Evolutionary conservation across 169 alveolate genomes (phyloP), one percentile per base, ranked within the genome.

Genomic region (Plasmodium chabaudi): DNA sequence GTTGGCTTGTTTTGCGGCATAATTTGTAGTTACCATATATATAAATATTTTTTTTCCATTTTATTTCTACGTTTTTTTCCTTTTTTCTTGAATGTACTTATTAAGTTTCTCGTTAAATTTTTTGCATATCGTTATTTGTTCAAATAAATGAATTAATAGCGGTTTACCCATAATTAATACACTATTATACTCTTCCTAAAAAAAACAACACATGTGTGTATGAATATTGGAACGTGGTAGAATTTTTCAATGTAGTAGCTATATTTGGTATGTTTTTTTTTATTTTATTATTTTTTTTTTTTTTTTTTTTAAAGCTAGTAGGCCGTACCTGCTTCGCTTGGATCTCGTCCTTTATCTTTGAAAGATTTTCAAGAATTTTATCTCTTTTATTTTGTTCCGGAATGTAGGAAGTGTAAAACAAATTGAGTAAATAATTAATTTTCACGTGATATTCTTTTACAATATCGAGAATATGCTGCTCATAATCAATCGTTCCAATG

Each of bases 91-190:
- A 42, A 77, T 77, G 51, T 77, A 77, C 49, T 68, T 63, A 64
- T 77, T 49, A 49, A 77, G 88, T 46, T 77, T 77, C 53, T 77
- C 88, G 27, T 77, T 77, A 77, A 77, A 77, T 59, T 77, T 77
- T 69, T 77, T 77, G 63, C 88, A 77, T n/a, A 77, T 77, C 23
- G 70, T 65, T 47, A 77, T 77, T 57, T 77, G 88, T 17, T 77
- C 88, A 77, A 77, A 77, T 15, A 77, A 69, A 57, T 77, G 88
- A 63, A 77, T 77, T 51, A 77, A 59, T 39, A 77, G 49, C 10
- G 88, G 88, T 57, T 77, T 77, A 7, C 88, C 88, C 88, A 77
- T 77, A 56, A 77, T 77, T 39, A 77, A 68, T 56, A 77, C 75
- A 5, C 88, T 77, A 42, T 77, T 77, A 56, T 77, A 77, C 39